Evolutionary conservation across 805 yeast genomes (phyloP).

Genomic region (Candida chauliodis): DNA sequence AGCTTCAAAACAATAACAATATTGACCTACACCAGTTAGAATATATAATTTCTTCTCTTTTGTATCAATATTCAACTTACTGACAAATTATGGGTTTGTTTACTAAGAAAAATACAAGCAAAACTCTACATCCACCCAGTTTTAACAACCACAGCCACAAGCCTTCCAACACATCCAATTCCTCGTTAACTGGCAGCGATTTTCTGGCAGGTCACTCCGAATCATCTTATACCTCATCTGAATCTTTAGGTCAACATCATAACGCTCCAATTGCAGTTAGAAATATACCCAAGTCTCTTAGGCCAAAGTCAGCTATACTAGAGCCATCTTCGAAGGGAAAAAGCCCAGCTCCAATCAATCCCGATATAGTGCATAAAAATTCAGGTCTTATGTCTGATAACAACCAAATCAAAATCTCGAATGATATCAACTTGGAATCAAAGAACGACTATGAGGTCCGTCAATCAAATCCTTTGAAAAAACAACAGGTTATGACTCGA

Average conservation of each 20-base stretch:
- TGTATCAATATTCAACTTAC: too few relatives aligned
- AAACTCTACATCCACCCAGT: not conserved
- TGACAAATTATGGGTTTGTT: constrained; percentile 3
- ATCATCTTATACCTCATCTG: constrained; percentile 28
- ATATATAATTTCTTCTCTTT: too few relatives aligned
- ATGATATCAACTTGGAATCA: too few relatives aligned
- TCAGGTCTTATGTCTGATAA: too few relatives aligned
- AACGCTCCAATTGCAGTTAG: not conserved
- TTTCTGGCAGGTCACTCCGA: constrained; percentile 30
- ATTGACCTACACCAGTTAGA: too few relatives aligned
- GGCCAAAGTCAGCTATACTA: constrained; percentile 1
- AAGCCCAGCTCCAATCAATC: not conserved
- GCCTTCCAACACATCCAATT: constrained; percentile 10
- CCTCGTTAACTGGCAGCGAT: constrained; percentile 30
- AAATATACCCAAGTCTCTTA: not conserved
- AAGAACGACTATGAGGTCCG: too few relatives aligned
- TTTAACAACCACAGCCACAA: not conserved
- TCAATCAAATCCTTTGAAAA: too few relatives aligned
- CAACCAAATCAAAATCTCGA: too few relatives aligned
- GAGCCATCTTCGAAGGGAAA: not conserved
- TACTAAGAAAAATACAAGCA: not conserved
- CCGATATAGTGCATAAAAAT: not conserved
- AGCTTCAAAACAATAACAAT: too few relatives aligned
- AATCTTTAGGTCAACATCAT: constrained; percentile 4
- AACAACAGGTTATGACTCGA: too few relatives aligned